Percentiles rank a stretch among this genome's conserved stretches.
These are phyloP conservation scores for Vitis rotundifolia DNA, from an alignment of 164 flowering plant species.

Conservation along the genomic window DNA sequence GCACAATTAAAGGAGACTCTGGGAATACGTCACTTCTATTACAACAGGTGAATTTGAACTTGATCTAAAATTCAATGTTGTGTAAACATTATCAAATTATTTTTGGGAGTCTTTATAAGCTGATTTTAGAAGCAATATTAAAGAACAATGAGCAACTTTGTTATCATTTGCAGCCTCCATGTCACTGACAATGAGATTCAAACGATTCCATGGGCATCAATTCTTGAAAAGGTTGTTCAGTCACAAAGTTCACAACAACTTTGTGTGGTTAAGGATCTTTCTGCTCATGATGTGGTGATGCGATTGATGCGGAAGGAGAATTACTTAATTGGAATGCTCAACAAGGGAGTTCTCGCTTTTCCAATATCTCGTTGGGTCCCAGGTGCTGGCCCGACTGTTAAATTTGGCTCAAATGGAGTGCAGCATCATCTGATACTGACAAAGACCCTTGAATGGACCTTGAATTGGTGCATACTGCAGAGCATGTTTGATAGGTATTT, in stretches of 20 bases:
- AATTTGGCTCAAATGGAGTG: slow-evolving; percentile 46
- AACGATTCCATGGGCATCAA: slow-evolving; percentile 87
- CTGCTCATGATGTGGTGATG: slow-evolving; percentile 93
- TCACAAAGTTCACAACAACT: slow-evolving; percentile 74
- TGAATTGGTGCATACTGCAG: slow-evolving; percentile 96
- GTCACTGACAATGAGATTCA: slow-evolving; percentile 86
- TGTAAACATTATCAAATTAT: background rate
- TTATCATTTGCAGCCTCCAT: slow-evolving; percentile 66
- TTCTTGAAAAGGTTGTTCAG: slow-evolving; percentile 84
- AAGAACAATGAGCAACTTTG: background rate
- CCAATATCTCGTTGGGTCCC: slow-evolving; percentile 89
- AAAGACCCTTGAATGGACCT: slow-evolving; percentile 94
- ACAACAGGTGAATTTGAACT: slow-evolving; percentile 53
- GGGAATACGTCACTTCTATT: slow-evolving; percentile 77
- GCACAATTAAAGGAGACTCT: slow-evolving; percentile 78
- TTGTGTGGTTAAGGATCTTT: slow-evolving; percentile 90
- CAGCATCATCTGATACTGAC: slow-evolving; percentile 64
- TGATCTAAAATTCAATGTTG: background rate
- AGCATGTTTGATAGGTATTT: slow-evolving; percentile 97
- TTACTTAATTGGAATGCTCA: slow-evolving; percentile 95
- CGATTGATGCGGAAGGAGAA: slow-evolving; percentile 98
- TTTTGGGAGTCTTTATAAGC: background rate
- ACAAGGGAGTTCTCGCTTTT: slow-evolving; percentile 93
- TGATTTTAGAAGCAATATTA: background rate
- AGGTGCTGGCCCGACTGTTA: slow-evolving; percentile 84